phyloP scores from a whole-genome alignment of 2,329 filamentous ascomycete species.

The Botryotinia narcissicola region DNA sequence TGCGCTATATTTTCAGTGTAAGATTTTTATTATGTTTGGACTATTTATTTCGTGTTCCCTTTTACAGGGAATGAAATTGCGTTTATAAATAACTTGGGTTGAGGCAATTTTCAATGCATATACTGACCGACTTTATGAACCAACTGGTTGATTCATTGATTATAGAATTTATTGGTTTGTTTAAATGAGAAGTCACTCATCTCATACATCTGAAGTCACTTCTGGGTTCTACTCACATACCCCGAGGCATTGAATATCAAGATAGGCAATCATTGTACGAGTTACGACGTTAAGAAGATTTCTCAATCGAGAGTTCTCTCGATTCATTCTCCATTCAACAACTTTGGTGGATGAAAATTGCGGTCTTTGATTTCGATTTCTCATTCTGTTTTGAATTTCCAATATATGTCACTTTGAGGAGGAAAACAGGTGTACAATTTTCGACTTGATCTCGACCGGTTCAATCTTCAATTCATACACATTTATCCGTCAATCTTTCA shows the following conservation, averaged over 20 bases:
- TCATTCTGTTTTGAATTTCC: background rate
- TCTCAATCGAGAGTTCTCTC: background rate
- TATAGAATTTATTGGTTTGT: background rate
- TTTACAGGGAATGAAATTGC: background rate
- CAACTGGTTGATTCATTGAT: background rate
- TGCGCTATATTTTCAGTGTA: background rate
- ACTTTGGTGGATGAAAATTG: background rate
- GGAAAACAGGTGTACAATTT: background rate
- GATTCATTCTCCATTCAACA: background rate
- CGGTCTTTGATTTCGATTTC: background rate
- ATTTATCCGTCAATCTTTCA: background rate
- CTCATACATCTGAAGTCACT: background rate
- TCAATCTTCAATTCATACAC: background rate
- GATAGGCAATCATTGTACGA: background rate
- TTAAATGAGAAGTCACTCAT: background rate
- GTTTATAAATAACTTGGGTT: background rate
- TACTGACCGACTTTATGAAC: constrained; percentile 10
- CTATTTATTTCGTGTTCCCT: background rate
- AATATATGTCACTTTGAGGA: background rate
- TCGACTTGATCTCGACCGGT: background rate
- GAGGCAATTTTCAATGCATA: background rate
- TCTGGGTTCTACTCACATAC: background rate
- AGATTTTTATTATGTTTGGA: background rate
- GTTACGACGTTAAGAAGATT: background rate
- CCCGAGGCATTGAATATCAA: background rate